phyloP scores from a whole-genome alignment of 306 rosid genomes.

The Luffa acutangula region DNA sequence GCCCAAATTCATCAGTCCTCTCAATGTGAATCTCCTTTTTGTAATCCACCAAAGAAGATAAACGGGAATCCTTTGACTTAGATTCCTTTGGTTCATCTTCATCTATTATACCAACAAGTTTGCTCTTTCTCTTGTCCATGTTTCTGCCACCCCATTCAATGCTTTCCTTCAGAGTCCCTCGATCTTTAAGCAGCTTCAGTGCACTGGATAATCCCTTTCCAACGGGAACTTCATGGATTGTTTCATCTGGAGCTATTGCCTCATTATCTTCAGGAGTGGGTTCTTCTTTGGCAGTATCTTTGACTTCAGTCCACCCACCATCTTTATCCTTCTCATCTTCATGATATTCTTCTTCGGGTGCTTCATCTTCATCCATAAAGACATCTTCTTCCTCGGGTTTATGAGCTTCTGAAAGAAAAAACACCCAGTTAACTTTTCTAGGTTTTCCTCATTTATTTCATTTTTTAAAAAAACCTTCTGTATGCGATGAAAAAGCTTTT shows the following conservation, averaged over 20 bases:
- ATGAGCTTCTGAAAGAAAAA: constrained; percentile 59
- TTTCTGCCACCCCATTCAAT: constrained; percentile 98
- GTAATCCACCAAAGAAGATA: constrained; percentile 28
- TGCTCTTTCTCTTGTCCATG: constrained; percentile 97
- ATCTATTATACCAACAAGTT: constrained; percentile 71
- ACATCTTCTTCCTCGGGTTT: constrained; percentile 79
- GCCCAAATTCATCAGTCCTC: constrained; percentile 88
- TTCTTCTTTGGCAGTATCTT: constrained; percentile 39
- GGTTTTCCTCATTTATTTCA: not conserved
- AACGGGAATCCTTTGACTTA: constrained; percentile 29
- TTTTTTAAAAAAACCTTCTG: not conserved
- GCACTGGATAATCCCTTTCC: constrained; percentile 90
- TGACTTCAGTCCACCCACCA: constrained; percentile 90
- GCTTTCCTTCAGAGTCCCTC: constrained; percentile 88
- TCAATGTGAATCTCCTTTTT: constrained; percentile 83
- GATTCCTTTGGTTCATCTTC: constrained; percentile 52
- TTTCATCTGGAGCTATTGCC: constrained; percentile 62
- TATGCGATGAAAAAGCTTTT: not conserved
- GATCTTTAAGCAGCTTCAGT: constrained; percentile 73
- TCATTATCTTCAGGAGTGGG: constrained; percentile 44
- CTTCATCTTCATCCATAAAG: constrained; percentile 80
- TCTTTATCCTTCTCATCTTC: constrained; percentile 42
- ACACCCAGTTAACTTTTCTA: constrained; percentile 1
- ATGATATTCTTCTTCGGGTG: constrained; percentile 26
- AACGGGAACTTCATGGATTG: constrained; percentile 79